Evolutionary conservation across 2,329 filamentous ascomycete genomes (phyloP), one percentile per base, ranked within the genome.

Genomic region (Hypoxylon sp.): DNA sequence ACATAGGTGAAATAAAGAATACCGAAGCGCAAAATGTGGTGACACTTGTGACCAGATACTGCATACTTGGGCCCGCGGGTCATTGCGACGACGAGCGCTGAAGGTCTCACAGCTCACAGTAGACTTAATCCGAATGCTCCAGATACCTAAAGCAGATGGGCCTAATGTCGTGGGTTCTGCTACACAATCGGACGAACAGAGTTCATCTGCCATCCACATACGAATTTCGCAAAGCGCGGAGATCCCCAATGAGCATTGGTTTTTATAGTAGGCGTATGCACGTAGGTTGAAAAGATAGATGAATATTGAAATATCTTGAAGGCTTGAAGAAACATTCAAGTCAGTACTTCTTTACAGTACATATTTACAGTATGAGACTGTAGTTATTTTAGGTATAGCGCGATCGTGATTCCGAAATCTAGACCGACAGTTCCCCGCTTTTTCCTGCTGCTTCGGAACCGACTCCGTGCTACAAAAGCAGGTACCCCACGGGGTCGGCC

Each of bases 91-190:
- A 6, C 19, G 39, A 19, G 27, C 47, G 29, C 31, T 31, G 39
- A 35, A 19, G 53, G 31, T 56, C 27, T 56, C 29, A 35, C 54
- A 56, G 35, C 27, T 56, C 29, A 35, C 54, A 56, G 35, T 31
- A 47, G 27, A 56, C 39, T 44, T 19, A 6, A 56, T 47, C 39
- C 17, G 35, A 56, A 11, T 19, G 27, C 37, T 44, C 44, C 37
- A 27, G 17, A 39, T 21, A 31, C 39, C 39, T 44, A 21, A 47
- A 13, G 42, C 21, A 44, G 29, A 31, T 47, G 31, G 31, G 37
- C 39, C 42, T 21, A 35, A 35, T 56, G 13, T 35, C 6, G 42
- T 47, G 17, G 39, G 42, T 17, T 31, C 42, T 21, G 17, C 54
- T 24, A 19, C 37, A 32, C 27, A 46, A 46, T 2, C 24, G 2